Base-by-base conservation (phyloP, 306 rosid genomes). In the Citrullus colocynthis region DNA sequence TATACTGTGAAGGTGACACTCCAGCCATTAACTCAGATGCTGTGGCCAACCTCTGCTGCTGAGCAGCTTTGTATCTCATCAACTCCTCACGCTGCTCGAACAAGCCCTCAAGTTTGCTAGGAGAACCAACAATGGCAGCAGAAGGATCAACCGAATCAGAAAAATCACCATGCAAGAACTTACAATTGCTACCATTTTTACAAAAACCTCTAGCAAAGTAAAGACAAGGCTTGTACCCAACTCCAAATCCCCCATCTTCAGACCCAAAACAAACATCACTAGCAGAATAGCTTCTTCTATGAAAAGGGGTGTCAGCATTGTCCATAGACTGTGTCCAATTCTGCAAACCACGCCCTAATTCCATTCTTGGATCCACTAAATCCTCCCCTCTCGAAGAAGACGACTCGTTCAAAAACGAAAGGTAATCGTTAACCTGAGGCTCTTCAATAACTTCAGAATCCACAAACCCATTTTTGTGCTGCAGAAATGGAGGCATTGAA, bases 131-230 rank as follows among this genome's bases (percentile, higher is more conserved):
- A 79, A 84, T 76, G 87, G 80, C 61, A 34, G 84, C 83, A 58
- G 85, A 30, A 69, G 78, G 80, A 67, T 90, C 98, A 61, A 79
- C 58, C 7, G 90, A 80, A 82, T 94, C 98, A 39, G 64, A 71
- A 52, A 91, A 87, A 57, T 80, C 85, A 12, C 88, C 86, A 84
- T 95, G 98, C 82, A 85, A 85, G 84, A 90, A 95, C 88, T 89
- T 95, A 83, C 98, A 95, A 83, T 84, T 87, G 79, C 81, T 73
- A 6, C 98, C 98, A 70, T 95, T 95, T 85, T 95, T 95, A 80
- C 98, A 95, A 76, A 88, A 90, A 17, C 98, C 98, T 66, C 92
- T 87, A 2, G 98, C 97, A 81, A 81, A 95, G 85, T 92, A 95
- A 74, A 95, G 96, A 66, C 98, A 95, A 0, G 95, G 92, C 87